Conservation (phyloP, 345 rosid species). For the Laguncularia racemosa region DNA sequence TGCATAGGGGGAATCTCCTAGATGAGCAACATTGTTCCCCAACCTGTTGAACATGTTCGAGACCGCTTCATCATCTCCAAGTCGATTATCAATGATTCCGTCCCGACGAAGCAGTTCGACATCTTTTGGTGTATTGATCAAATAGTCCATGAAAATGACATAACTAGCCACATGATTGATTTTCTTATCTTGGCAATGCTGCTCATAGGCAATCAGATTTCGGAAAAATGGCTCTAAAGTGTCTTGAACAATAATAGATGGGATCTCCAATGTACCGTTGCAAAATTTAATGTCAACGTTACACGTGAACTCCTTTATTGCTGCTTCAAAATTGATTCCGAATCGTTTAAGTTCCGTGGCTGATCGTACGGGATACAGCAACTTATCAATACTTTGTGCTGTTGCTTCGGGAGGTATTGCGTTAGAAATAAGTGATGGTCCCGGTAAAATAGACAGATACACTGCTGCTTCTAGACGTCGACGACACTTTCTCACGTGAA, state of each 20-base stretch:
- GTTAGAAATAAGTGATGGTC: too few relatives aligned
- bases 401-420: too few relatives aligned
- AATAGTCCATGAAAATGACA: constrained; percentile 9
- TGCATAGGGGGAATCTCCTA: too few relatives aligned
- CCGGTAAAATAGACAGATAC: too few relatives aligned
- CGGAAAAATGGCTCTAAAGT: constrained; percentile 12
- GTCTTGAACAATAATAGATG: background rate
- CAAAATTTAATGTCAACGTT: constrained; percentile 12
- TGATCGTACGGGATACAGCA: too few relatives aligned
- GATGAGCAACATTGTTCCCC: background rate
- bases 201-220: constrained; percentile 14
- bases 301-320: too few relatives aligned
- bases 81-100: background rate
- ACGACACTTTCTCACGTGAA: too few relatives aligned
- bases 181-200: background rate
- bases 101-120: constrained; percentile 12
- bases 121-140: constrained; percentile 5
- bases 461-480: too few relatives aligned
- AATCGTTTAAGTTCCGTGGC: constrained; percentile 15
- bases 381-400: too few relatives aligned
- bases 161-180: constrained; percentile 4
- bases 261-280: constrained; percentile 3
- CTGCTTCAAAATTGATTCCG: constrained; percentile 15
- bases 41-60: constrained; percentile 10
- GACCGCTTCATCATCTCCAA: constrained; percentile 15